Percentiles rank a stretch among this genome's conserved stretches.
These are phyloP conservation scores for Lachnellula cervina DNA, from an alignment of 2,329 filamentous ascomycete genomes.

Conservation along the genomic window DNA sequence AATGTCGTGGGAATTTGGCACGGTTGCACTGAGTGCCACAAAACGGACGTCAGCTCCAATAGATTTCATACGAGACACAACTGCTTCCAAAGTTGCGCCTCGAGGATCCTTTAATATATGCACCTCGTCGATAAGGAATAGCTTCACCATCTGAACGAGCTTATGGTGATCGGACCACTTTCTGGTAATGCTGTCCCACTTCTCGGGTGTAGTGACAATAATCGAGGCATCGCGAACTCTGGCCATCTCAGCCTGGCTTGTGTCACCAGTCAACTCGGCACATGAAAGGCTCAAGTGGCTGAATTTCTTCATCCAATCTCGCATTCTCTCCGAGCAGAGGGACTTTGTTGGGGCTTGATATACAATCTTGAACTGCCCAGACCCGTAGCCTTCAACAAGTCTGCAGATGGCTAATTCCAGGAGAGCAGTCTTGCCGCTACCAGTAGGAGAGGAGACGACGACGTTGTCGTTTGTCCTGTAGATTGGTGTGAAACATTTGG, in stretches of 20 bases:
- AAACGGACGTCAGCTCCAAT: constrained; percentile 72
- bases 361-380: constrained; percentile 69
- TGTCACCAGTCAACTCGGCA: constrained; percentile 79
- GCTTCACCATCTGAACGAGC: constrained; percentile 67
- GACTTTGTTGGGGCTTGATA: constrained; percentile 85
- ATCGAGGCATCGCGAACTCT: constrained; percentile 71
- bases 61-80: constrained; percentile 84
- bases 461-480: constrained; percentile 70
- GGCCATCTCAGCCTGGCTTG: constrained; percentile 59
- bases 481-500: constrained; percentile 65
- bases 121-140: constrained; percentile 84
- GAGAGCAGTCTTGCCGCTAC: constrained; percentile 78
- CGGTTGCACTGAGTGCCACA: constrained; percentile 75
- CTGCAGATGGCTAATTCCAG: constrained; percentile 79
- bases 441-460: constrained; percentile 75
- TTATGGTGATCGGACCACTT: constrained; percentile 79
- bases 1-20: constrained; percentile 78
- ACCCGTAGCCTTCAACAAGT: constrained; percentile 52
- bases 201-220: constrained; percentile 84
- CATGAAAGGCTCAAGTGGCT: constrained; percentile 60
- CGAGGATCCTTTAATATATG: constrained; percentile 78
- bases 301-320: constrained; percentile 77
- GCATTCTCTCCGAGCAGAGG: constrained; percentile 69
- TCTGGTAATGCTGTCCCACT: constrained; percentile 85
- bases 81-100: constrained; percentile 75